Percentiles rank a stretch among this genome's conserved stretches.
phyloP scores from a whole-genome alignment of 352 stramenopile species.

The Thraustotheca clavata region DNA sequence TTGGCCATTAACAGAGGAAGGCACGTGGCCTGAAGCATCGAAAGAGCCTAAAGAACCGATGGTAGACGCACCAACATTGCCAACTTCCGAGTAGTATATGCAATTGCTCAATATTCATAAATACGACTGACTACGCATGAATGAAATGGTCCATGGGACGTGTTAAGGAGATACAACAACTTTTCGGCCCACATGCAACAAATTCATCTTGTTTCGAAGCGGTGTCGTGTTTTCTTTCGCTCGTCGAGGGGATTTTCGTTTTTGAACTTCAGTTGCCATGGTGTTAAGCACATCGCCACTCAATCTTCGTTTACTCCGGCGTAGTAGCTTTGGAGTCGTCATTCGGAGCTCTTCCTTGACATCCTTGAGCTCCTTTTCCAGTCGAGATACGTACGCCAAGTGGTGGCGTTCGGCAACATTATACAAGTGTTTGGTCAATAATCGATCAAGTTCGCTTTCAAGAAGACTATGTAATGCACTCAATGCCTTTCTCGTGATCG shows the following conservation, averaged over 20 bases:
- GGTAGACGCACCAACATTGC: not conserved
- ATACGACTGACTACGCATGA: not conserved
- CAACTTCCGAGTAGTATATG: not conserved
- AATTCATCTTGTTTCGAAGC: slow-evolving; percentile 2
- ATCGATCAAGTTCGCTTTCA: slow-evolving; percentile 2
- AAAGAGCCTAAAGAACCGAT: slow-evolving; percentile 16
- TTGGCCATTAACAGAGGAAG: slow-evolving; percentile 64
- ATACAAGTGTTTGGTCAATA: not conserved
- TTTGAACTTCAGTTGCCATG: slow-evolving; percentile 6
- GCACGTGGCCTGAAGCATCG: slow-evolving; percentile 47
- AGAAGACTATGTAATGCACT: slow-evolving; percentile 12
- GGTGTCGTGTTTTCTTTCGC: not conserved
- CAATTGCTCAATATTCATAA: too few relatives aligned
- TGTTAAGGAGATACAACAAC: not conserved
- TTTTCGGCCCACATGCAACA: slow-evolving; percentile 2
- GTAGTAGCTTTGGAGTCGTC: slow-evolving; percentile 15
- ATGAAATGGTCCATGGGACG: not conserved
- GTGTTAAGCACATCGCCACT: slow-evolving; percentile 13
- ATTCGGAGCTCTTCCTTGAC: slow-evolving; percentile 2
- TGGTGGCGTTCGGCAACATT: not conserved
- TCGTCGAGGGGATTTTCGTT: slow-evolving; percentile 8
- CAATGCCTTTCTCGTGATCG: slow-evolving; percentile 17
- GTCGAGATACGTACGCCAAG: not conserved
- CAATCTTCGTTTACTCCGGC: slow-evolving; percentile 9
- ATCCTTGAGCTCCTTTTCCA: not conserved